A percentile compares a stretch with the other conserved stretches of the same genome.
These are phyloP conservation scores for Globisporangium okanoganense DNA, from an alignment of 352 stramenopile genomes.

Conservation along the genomic window DNA sequence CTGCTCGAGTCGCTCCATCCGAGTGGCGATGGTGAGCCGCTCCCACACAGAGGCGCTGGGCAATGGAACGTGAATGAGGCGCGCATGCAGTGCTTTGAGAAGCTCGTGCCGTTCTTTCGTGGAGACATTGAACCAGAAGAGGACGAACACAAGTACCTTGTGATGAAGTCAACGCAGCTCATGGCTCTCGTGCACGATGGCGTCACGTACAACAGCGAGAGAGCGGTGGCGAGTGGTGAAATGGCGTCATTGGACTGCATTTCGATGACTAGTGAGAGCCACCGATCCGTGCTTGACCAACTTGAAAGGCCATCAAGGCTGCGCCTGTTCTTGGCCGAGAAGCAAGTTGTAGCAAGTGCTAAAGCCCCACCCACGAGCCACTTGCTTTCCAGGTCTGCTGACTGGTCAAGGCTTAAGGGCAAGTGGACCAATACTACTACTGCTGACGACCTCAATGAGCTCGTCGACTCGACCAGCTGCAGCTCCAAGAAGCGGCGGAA, in stretches of 20 bases:
- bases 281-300: not conserved
- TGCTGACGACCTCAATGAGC: not conserved
- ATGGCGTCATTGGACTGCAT: slow-evolving; percentile 20
- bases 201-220: slow-evolving; percentile 17
- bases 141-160: slow-evolving; percentile 45
- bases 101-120: slow-evolving; percentile 42
- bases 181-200: slow-evolving; percentile 38
- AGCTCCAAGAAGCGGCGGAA: slow-evolving; percentile 6
- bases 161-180: slow-evolving; percentile 35
- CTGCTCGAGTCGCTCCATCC: slow-evolving; percentile 27
- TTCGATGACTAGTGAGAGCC: slow-evolving; percentile 6
- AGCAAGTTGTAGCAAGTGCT: not conserved
- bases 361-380: too few species aligned
- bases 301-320: not conserved
- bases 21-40: not conserved
- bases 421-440: not conserved
- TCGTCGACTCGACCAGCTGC: not conserved
- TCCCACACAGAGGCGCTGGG: not conserved
- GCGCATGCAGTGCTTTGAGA: slow-evolving; percentile 45
- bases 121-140: slow-evolving; percentile 28
- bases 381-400: not conserved
- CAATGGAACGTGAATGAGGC: slow-evolving; percentile 27
- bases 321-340: not conserved
- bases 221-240: not conserved
- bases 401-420: not conserved